Conservation (phyloP, 2,329 filamentous ascomycete genomes). For the Lithohypha guttulata region DNA sequence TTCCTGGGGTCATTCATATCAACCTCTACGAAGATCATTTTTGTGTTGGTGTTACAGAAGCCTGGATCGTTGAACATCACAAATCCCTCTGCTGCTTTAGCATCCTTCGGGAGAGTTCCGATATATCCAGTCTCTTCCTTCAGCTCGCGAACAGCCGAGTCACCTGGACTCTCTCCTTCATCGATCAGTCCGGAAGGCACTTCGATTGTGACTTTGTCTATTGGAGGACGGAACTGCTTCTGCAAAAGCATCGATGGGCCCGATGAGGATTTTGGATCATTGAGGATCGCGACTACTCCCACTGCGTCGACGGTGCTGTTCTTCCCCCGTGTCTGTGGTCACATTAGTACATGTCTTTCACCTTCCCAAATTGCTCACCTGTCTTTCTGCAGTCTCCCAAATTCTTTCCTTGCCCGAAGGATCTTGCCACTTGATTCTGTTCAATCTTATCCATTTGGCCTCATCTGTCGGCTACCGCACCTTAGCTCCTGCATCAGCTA, state of each 20-base stretch:
- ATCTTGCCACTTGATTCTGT: slow-evolving; percentile 34
- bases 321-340: slow-evolving; percentile 12
- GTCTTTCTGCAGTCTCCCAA: slow-evolving; percentile 37
- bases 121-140: slow-evolving; percentile 55
- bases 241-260: slow-evolving; percentile 37
- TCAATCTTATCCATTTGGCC: slow-evolving; percentile 33
- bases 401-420: slow-evolving; percentile 32
- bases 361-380: slow-evolving; percentile 24
- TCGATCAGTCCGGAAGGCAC: slow-evolving; percentile 52
- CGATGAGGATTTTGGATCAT: slow-evolving; percentile 30
- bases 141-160: slow-evolving; percentile 48
- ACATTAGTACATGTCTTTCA: not conserved
- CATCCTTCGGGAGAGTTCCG: slow-evolving; percentile 28
- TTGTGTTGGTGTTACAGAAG: slow-evolving; percentile 40
- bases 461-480: slow-evolving; percentile 47
- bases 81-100: slow-evolving; percentile 19
- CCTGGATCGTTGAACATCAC: slow-evolving; percentile 32
- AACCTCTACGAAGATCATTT: slow-evolving; percentile 58
- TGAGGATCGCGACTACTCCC: slow-evolving; percentile 45
- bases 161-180: slow-evolving; percentile 44
- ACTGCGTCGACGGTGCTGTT: slow-evolving; percentile 50
- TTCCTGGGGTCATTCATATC: slow-evolving; percentile 61
- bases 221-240: slow-evolving; percentile 48
- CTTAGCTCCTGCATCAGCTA: slow-evolving; percentile 45
- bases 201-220: slow-evolving; percentile 49